Evolutionary conservation across 129 eudicot species (phyloP), one percentile per base, ranked within the genome.

Genomic region (Chrysanthemum makinoi): DNA sequence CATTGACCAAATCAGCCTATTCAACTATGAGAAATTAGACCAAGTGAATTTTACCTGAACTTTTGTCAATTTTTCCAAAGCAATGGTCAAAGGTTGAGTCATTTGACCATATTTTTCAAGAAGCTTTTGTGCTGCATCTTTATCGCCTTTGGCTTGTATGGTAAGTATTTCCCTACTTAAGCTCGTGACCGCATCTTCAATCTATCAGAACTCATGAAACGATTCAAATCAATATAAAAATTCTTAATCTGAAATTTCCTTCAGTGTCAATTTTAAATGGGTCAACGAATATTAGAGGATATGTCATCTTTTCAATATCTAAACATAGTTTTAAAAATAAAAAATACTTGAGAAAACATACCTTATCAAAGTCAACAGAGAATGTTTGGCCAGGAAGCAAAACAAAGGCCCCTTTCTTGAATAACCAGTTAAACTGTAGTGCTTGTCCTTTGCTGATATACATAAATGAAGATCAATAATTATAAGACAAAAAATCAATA

Each of bases 401-500:
- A 74, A 82, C 75, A 70, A 93, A 84, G 50, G 96, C 95, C 46
- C 89, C 91, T 58, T 89, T 89, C 62, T 94, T 91, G 52, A 83
- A 83, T 65, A 89, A 77, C 88, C 95, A 93, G 63, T 93, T 93
- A 68, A 93, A 93, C 87, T 89, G 98, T 79, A 94, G 81, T 10
- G 97, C 98, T 73, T 94, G 97, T 68, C 98, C 97, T 84, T 94
- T 94, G 75, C 98, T 93, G 81, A 65, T 53, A 44, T 16, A 46
- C 43, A 60, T 4, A 28, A 65, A 57, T 20, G 51, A 75, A 20
- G 39, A 59, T 2, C 8, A 15, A 60, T 65, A 10, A 20, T 19
- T 61, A 59, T 26, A 33, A 58, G 9, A 49, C 68, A 30, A 58
- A 28, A 20, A 20, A 15, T 30, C 54, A 13, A 10, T 22, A 69